Evolutionary conservation across 148 eudicot genomes (phyloP).

Genomic region (Limonium bicolor): DNA sequence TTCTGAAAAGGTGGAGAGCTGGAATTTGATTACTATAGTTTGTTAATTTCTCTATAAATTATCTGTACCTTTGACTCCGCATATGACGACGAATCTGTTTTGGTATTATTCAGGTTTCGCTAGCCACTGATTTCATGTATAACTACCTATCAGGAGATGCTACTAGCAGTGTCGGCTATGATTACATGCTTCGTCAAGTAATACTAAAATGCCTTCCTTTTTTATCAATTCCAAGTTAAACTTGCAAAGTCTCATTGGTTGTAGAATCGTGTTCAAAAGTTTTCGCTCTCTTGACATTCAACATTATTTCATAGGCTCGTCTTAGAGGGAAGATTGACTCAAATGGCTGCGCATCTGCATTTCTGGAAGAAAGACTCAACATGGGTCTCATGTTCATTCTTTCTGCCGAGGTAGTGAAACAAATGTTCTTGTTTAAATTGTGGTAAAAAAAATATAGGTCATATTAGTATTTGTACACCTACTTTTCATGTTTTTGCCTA

Average conservation of each 20-base stretch:
- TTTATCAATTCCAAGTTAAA: background rate
- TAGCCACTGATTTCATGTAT: slow-evolving; percentile 82
- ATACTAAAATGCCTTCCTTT: background rate
- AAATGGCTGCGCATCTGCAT: slow-evolving; percentile 69
- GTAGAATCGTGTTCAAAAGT: too few species aligned
- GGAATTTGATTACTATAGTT: background rate
- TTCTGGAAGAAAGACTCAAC: slow-evolving; percentile 73
- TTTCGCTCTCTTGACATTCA: too few species aligned
- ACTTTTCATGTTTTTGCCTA: background rate
- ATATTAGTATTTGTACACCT: background rate
- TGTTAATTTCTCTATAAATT: background rate
- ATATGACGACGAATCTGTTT: too few species aligned
- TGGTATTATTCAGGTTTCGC: slow-evolving; percentile 46
- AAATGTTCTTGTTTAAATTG: background rate
- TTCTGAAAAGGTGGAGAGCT: slow-evolving; percentile 58
- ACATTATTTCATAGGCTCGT: slow-evolving; percentile 45
- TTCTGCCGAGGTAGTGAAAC: slow-evolving; percentile 69
- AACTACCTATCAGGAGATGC: slow-evolving; percentile 76
- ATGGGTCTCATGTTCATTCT: slow-evolving; percentile 82
- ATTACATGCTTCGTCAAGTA: slow-evolving; percentile 89
- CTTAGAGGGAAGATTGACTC: slow-evolving; percentile 92
- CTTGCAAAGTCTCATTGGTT: too few species aligned
- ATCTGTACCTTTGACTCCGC: too few species aligned
- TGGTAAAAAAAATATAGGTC: too few species aligned
- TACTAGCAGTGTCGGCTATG: slow-evolving; percentile 83